Evolutionary conservation across 257 asterid species (phyloP), one percentile per base, ranked within the genome.

Genomic region (Solanum ossicruentum): DNA sequence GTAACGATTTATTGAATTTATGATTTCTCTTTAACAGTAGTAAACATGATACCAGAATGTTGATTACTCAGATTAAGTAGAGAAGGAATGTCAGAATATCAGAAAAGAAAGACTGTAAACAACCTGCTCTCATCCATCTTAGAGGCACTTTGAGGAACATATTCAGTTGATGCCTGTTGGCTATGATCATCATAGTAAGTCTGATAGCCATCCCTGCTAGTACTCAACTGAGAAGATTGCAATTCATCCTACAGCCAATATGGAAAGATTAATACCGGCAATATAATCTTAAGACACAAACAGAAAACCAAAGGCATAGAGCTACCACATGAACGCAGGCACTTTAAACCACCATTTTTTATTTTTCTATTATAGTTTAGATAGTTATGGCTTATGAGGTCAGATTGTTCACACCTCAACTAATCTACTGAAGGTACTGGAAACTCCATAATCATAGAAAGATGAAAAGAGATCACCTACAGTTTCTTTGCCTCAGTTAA

Each of bases 81-180:
- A 77, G 63, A 77, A 77, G 82, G 39, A 77, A 26, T 23, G 60
- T 21, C 60, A 13, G 21, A 75, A 75, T 23, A 13, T 26, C 63
- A 36, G 52, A 72, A 32, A 73, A 28, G 83, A 41, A 12, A 49
- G 26, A 83, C 80, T 49, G 85, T 28, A 18, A 69, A 65, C 61
- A 71, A 94, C 98, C 98, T 94, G 94, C 86, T 85, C 39, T 89
- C 87, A 82, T 89, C 89, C 83, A 83, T 84, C 83, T 23, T 81
- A 18, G 86, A 87, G 83, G 89, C 85, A 60, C 83, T 89, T 84
- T 89, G 87, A 86, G 93, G 85, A 83, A 84, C 90, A 83, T 86
- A 90, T 54, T 89, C 93, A 65, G 88, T 82, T 80, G 90, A 69
- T 67, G 86, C 85, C 85, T 82, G 91, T 72, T 67, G 85, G 81